Evolutionary conservation across 306 rosid genomes (phyloP), one percentile per base, ranked within the genome.

Genomic region (Cicer chorassanicum): DNA sequence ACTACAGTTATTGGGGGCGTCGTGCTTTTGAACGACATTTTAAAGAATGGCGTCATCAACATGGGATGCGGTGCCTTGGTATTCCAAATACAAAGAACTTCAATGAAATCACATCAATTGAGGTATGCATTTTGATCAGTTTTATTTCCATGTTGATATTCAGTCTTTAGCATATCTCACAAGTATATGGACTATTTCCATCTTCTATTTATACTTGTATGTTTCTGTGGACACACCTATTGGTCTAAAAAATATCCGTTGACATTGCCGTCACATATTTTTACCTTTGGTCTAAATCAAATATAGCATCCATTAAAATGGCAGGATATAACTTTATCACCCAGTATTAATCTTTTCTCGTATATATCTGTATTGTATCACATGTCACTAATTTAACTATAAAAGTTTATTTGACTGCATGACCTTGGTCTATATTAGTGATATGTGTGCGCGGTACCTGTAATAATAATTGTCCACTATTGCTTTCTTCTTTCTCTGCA

Each of bases 11-110:
- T 81, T 91, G 98, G 97, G 98, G 97, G 4, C 98, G 98, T 54
- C 87, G 98, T 63, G 98, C 98, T 68, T 94, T 90, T 80, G 98
- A 94, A 76, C 88, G 98, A 39, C 98, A 94, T 81, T 94, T 94
- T 82, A 94, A 91, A 83, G 97, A 94, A 86, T 91, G 98, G 98
- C 97, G 98, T 45, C 98, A 94, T 83, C 98, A 94, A 69, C 98
- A 94, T 70, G 98, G 98, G 50, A 94, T 94, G 98, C 96, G 98
- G 44, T 94, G 98, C 84, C 98, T 94, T 59, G 98, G 98, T 68
- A 94, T 94, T 65, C 98, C 98, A 19, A 94, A 94, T 82, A 94
- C 98, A 42, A 94, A 94, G 86, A 94, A 94, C 80, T 94, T 94
- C 83, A 94, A 94, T 40, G 98, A 94, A 81, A 90, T 94, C 79